Percentiles rank a stretch among this genome's conserved stretches.
These are phyloP conservation scores for Boletus vermiculosoides DNA, from an alignment of 768 basidiomycete genomes.

Conservation along the genomic window DNA sequence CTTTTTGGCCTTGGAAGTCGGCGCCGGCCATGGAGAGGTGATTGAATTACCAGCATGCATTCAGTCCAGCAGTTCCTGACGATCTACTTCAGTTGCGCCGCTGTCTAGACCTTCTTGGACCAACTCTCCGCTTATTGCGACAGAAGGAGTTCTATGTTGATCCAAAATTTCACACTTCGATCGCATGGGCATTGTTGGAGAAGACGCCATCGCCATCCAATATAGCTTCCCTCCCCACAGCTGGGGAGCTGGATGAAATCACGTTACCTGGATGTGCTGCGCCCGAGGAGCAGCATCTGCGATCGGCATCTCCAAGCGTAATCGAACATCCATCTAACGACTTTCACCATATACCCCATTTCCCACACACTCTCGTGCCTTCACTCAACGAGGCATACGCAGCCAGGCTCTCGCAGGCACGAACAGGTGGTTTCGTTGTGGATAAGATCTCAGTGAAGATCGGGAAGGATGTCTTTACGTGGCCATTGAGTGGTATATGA, in stretches of 20 bases:
- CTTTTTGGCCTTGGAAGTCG: conserved; percentile 79
- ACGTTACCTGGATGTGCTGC: neutral
- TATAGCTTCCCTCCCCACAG: conserved; percentile 2
- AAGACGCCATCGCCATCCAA: conserved; percentile 5
- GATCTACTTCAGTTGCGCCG: conserved; percentile 49
- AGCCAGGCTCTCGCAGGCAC: conserved; percentile 38
- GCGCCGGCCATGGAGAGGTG: conserved; percentile 81
- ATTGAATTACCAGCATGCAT: conserved; percentile 13
- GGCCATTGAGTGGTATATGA: conserved; percentile 34
- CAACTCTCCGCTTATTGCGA: conserved; percentile 56
- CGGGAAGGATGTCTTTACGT: conserved; percentile 61
- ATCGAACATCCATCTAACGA: conserved; percentile 8
- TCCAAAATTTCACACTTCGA: conserved; percentile 86
- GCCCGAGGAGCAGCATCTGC: conserved; percentile 7
- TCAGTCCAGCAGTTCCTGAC: conserved; percentile 9
- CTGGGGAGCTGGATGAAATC: conserved; percentile 4
- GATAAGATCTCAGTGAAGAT: conserved; percentile 62
- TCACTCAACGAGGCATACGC: conserved; percentile 50
- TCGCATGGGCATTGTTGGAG: conserved; percentile 81
- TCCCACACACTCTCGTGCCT: conserved; percentile 49
- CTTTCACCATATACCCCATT: conserved; percentile 49
- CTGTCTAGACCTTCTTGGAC: conserved; percentile 56
- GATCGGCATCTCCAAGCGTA: neutral
- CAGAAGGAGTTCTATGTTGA: conserved; percentile 77
- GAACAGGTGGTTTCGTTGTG: conserved; percentile 51